Conservation (phyloP, 2,329 filamentous ascomycete genomes). For the Tolypocladium endophyticum region DNA sequence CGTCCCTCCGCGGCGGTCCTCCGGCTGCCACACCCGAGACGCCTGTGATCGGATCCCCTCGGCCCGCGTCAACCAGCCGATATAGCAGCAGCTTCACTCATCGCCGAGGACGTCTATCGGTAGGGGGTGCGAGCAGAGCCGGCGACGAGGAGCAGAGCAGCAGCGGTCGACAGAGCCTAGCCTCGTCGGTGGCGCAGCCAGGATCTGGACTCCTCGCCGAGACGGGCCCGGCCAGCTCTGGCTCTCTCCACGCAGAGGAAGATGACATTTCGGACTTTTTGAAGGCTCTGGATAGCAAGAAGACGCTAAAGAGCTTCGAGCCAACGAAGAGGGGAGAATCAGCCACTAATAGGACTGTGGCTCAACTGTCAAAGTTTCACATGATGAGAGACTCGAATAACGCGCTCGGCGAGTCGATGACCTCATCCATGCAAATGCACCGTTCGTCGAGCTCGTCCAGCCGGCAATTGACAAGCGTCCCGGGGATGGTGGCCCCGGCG, state of each 20-base stretch:
- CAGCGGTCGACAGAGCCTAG: slow-evolving; percentile 69
- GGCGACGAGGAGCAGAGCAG: slow-evolving; percentile 64
- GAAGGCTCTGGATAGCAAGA: slow-evolving; percentile 77
- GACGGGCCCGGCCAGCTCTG: slow-evolving; percentile 53
- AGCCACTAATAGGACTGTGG: slow-evolving; percentile 63
- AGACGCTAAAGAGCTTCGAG: slow-evolving; percentile 75
- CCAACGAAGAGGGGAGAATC: slow-evolving; percentile 55
- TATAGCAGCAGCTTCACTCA: slow-evolving; percentile 95
- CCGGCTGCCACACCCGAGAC: slow-evolving; percentile 50
- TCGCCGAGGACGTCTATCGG: slow-evolving; percentile 66
- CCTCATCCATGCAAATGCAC: slow-evolving; percentile 76
- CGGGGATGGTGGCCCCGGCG: slow-evolving; percentile 59
- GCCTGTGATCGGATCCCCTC: slow-evolving; percentile 66
- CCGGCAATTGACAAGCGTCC: slow-evolving; percentile 47
- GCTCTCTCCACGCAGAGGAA: slow-evolving; percentile 65
- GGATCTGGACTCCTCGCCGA: slow-evolving; percentile 73
- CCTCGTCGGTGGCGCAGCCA: slow-evolving; percentile 59
- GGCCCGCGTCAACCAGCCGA: slow-evolving; percentile 64
- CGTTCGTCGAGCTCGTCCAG: slow-evolving; percentile 68
- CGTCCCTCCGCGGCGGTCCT: slow-evolving; percentile 58
- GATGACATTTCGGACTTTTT: slow-evolving; percentile 92
- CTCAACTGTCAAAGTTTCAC: slow-evolving; percentile 76
- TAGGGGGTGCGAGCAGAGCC: slow-evolving; percentile 57
- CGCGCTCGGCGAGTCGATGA: slow-evolving; percentile 84
- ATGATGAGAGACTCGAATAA: slow-evolving; percentile 84